phyloP scores from a whole-genome alignment of 1,139 yeast species.

The Ashbya aceris region DNA sequence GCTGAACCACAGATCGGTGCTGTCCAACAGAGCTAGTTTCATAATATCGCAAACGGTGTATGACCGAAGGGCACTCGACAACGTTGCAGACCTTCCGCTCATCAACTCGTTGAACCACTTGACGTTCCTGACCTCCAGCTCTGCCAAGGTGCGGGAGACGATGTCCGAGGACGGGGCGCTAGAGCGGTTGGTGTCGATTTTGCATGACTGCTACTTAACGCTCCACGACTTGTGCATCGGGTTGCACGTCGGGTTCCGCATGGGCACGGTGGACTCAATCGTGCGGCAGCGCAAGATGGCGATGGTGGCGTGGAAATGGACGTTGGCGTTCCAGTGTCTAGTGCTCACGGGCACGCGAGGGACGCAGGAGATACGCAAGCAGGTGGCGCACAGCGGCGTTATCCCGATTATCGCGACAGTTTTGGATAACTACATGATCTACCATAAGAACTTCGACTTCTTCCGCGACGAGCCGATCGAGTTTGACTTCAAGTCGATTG shows the following conservation, averaged over 20 bases:
- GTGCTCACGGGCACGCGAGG: constrained; percentile 91
- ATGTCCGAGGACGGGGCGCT: constrained; percentile 85
- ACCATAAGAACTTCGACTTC: constrained; percentile 31
- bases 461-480: constrained; percentile 21
- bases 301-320: constrained; percentile 92
- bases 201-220: constrained; percentile 62
- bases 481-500: constrained; percentile 14
- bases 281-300: constrained; percentile 34
- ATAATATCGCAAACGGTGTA: constrained; percentile 81
- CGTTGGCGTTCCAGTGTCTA: constrained; percentile 83
- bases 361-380: constrained; percentile 70
- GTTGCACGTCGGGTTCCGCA: constrained; percentile 13
- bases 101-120: constrained; percentile 87
- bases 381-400: constrained; percentile 86
- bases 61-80: constrained; percentile 87
- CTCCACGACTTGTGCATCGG: constrained; percentile 14
- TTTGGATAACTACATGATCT: constrained; percentile 64
- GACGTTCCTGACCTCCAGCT: constrained; percentile 76
- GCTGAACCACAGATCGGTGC: constrained; percentile 71
- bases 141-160: constrained; percentile 85
- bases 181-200: constrained; percentile 75
- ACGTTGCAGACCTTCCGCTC: constrained; percentile 80
- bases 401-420: constrained; percentile 87
- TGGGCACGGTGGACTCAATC: constrained; percentile 17
- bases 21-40: constrained; percentile 80